Percentiles rank a stretch among this genome's conserved stretches.
These are phyloP conservation scores for Aspergillus bertholletiae DNA, from an alignment of 495 filamentous ascomycete species.

Conservation along the genomic window DNA sequence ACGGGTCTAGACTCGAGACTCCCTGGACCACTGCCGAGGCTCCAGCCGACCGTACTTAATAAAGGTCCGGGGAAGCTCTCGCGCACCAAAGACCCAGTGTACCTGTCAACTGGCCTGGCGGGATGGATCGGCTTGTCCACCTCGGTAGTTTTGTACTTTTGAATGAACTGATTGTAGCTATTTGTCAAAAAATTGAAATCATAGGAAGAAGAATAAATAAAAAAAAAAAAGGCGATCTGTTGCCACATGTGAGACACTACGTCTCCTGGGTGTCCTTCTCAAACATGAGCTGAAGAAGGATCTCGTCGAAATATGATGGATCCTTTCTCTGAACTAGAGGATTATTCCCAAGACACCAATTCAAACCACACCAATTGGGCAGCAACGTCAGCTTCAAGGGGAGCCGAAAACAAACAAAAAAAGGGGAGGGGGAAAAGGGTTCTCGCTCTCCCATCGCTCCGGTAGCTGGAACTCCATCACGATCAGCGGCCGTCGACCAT, in stretches of 20 bases:
- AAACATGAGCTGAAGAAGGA: background rate
- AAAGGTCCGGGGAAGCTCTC: background rate
- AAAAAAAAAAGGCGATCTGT: too few species aligned
- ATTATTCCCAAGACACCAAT: background rate
- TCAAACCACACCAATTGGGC: background rate
- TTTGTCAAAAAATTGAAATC: background rate
- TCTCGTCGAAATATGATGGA: background rate
- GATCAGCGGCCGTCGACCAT: background rate
- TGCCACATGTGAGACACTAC: too few species aligned
- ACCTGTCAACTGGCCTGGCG: background rate
- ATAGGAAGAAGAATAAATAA: background rate
- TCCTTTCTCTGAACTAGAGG: background rate
- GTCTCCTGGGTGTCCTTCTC: background rate
- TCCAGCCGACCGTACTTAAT: too few species aligned
- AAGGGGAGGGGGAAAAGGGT: background rate
- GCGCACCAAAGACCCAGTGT: background rate
- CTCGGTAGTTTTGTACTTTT: background rate
- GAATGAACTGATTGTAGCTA: background rate
- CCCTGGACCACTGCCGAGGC: too few species aligned
- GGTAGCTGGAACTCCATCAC: background rate
- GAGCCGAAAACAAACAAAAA: too few species aligned
- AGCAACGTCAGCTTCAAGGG: background rate
- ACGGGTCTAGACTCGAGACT: background rate
- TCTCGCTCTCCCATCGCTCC: background rate
- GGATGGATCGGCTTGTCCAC: background rate